A percentile compares a stretch with the other conserved stretches of the same genome.
These are phyloP conservation scores for Aethionema arabicum DNA, from an alignment of 345 rosid species.

Conservation along the genomic window DNA sequence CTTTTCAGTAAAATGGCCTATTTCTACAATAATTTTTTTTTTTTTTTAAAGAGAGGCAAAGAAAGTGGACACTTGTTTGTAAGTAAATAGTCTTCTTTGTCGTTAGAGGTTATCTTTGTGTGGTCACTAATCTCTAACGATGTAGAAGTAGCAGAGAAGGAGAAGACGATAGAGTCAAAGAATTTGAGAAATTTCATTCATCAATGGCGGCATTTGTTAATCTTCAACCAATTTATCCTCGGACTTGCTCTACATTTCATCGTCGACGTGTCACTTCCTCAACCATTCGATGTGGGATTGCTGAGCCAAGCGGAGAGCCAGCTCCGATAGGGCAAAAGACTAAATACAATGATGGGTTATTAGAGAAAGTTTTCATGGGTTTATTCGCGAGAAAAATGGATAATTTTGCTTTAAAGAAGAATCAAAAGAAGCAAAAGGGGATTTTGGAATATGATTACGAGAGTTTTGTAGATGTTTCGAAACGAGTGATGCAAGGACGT, in stretches of 20 bases:
- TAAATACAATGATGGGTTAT: slow-evolving; percentile 68
- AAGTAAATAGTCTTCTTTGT: slow-evolving; percentile 15
- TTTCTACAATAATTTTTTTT: no score
- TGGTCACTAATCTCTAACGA: slow-evolving; percentile 7
- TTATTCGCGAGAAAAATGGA: slow-evolving; percentile 89
- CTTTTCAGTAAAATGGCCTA: no score
- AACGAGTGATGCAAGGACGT: slow-evolving; percentile 80
- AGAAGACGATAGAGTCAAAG: not conserved
- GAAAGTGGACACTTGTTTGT: slow-evolving; percentile 33
- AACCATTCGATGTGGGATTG: slow-evolving; percentile 58
- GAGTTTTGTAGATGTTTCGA: slow-evolving; percentile 80
- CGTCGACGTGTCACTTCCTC: slow-evolving; percentile 27
- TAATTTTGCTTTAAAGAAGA: slow-evolving; percentile 51
- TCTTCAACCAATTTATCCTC: slow-evolving; percentile 44
- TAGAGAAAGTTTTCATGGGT: slow-evolving; percentile 80
- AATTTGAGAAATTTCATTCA: slow-evolving; percentile 1
- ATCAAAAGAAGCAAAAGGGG: slow-evolving; percentile 43
- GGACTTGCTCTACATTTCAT: slow-evolving; percentile 18
- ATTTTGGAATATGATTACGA: slow-evolving; percentile 68
- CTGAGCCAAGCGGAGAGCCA: slow-evolving; percentile 78
- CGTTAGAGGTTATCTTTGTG: slow-evolving; percentile 19
- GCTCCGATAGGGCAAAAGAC: slow-evolving; percentile 91
- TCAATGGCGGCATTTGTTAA: slow-evolving; percentile 60
- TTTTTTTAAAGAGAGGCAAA: no score
- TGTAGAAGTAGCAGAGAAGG: slow-evolving; percentile 21